phyloP scores from a whole-genome alignment of 768 basidiomycete genomes.

The Sporobolomyces roseus region DNA sequence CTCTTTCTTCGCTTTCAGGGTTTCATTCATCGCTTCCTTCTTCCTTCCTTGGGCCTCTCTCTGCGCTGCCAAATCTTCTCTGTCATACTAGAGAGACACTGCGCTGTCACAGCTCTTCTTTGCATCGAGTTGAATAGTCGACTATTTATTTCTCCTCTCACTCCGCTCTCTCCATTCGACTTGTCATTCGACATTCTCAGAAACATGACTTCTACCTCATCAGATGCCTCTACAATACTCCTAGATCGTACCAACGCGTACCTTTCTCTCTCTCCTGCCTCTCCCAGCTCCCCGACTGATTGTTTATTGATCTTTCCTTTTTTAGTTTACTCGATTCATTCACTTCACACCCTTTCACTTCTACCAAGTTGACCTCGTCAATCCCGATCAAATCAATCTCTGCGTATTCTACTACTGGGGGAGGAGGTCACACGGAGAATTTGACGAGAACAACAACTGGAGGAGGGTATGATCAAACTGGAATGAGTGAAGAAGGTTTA shows the following conservation, averaged over 20 bases:
- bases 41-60: no score
- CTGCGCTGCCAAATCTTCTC: no score
- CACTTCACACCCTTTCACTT: slow-evolving; percentile 10
- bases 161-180: background rate
- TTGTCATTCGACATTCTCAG: background rate
- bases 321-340: slow-evolving; percentile 19
- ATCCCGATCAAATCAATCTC: background rate
- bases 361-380: slow-evolving; percentile 1
- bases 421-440: slow-evolving; percentile 22
- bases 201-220: background rate
- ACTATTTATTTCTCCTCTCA: background rate
- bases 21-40: no score
- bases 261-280: background rate
- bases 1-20: no score
- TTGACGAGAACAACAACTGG: slow-evolving; percentile 26
- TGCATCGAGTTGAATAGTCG: no score
- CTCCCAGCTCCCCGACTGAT: no score
- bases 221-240: background rate
- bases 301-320: background rate
- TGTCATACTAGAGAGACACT: no score
- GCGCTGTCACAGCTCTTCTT: no score
- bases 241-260: slow-evolving; percentile 28
- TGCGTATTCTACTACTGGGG: background rate
- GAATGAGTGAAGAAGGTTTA: slow-evolving; percentile 17
- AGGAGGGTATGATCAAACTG: slow-evolving; percentile 14